Conservation (phyloP, 257 asterid species). For the Verbascum thapsus region DNA sequence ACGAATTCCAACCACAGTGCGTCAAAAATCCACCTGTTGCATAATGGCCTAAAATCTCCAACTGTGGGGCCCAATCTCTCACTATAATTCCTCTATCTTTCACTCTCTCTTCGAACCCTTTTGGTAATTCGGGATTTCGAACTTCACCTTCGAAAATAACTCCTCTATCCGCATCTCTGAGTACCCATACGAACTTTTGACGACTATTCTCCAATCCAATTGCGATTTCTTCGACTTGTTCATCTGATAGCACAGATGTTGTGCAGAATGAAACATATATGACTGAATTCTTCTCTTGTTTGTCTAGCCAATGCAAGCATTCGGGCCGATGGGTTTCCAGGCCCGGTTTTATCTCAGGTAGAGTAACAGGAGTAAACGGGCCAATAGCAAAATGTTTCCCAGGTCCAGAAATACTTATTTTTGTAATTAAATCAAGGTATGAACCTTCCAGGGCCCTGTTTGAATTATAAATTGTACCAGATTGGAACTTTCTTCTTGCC, state of each 20-base stretch:
- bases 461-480: slow-evolving; percentile 43
- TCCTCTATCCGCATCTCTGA: slow-evolving; percentile 57
- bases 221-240: slow-evolving; percentile 42
- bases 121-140: slow-evolving; percentile 28
- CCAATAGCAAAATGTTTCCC: slow-evolving; percentile 36
- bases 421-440: slow-evolving; percentile 38
- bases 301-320: slow-evolving; percentile 53
- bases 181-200: slow-evolving; percentile 47
- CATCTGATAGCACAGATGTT: slow-evolving; percentile 33
- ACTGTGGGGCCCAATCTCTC: slow-evolving; percentile 63
- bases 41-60: slow-evolving; percentile 44
- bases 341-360: not conserved
- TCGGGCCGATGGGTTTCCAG: not conserved
- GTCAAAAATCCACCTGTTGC: slow-evolving; percentile 53
- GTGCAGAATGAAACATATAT: slow-evolving; percentile 52
- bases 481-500: not conserved
- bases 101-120: slow-evolving; percentile 40
- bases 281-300: slow-evolving; percentile 34
- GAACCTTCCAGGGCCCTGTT: slow-evolving; percentile 38
- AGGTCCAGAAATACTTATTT: slow-evolving; percentile 24
- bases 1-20: slow-evolving; percentile 67
- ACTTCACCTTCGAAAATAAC: slow-evolving; percentile 33
- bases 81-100: slow-evolving; percentile 35
- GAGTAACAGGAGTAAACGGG: slow-evolving; percentile 37
- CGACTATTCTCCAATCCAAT: slow-evolving; percentile 45